Evolutionary conservation across 768 basidiomycete genomes (phyloP).

Genomic region (Suillus plorans): DNA sequence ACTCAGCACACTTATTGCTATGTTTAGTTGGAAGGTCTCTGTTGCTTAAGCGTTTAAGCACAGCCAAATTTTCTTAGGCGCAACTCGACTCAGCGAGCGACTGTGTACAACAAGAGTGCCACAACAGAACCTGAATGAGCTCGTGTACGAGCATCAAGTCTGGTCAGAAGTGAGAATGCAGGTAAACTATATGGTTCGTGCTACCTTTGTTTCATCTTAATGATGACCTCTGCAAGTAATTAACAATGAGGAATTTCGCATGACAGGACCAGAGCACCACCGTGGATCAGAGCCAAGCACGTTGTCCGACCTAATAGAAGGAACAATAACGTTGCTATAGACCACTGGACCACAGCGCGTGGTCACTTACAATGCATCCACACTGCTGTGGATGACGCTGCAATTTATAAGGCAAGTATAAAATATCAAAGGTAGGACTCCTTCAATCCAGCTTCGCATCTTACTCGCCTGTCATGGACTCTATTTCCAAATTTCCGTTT

Average conservation of each 20-base stretch:
- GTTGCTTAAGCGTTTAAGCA: not conserved
- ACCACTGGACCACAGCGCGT: not conserved
- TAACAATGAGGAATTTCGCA: not conserved
- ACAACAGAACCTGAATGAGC: not conserved
- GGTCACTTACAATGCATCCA: conserved; percentile 1
- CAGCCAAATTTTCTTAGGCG: not conserved
- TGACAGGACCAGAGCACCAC: too few species aligned
- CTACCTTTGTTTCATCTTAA: not conserved
- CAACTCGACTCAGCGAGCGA: not conserved
- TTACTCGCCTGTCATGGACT: not conserved
- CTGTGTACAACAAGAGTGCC: not conserved
- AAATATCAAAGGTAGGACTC: not conserved
- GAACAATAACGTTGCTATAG: not conserved
- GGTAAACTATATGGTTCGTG: not conserved
- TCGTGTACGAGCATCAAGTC: not conserved
- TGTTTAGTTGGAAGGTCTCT: not conserved
- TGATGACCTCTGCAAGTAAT: not conserved
- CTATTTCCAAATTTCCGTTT: conserved; percentile 17
- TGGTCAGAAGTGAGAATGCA: not conserved
- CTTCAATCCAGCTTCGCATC: not conserved
- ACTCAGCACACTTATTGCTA: not conserved
- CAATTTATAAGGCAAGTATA: not conserved
- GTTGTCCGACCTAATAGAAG: not conserved
- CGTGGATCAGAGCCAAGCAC: not conserved
- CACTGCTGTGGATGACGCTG: not conserved